These are phyloP conservation scores for Salix exigua DNA, from an alignment of 345 rosid species.

Conservation along the genomic window DNA sequence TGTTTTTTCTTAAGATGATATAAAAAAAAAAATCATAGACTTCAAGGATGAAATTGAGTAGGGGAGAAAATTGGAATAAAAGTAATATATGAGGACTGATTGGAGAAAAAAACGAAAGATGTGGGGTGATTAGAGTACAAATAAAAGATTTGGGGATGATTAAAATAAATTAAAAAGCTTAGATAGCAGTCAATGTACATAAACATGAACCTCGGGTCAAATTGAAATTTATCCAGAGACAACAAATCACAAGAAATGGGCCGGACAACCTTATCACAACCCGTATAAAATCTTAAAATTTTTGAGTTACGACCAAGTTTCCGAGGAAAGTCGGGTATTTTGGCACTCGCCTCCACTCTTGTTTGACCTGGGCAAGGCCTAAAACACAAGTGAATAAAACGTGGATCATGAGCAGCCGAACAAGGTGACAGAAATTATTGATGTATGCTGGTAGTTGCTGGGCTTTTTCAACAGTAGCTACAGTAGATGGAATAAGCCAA, in stretches of 20 bases:
- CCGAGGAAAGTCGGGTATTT: background rate
- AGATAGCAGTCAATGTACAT: too few relatives aligned
- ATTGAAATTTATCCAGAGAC: background rate
- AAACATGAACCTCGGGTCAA: too few relatives aligned
- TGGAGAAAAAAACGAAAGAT: too few relatives aligned
- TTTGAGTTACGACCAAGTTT: background rate
- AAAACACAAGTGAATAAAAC: background rate
- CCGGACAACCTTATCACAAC: background rate
- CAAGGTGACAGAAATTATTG: background rate
- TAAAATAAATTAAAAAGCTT: too few relatives aligned
- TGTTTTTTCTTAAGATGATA: too few relatives aligned
- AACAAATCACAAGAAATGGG: background rate
- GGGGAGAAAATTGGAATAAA: too few relatives aligned
- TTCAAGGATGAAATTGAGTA: too few relatives aligned
- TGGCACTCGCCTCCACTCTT: background rate
- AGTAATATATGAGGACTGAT: too few relatives aligned
- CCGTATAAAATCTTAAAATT: background rate
- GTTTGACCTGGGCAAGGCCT: background rate
- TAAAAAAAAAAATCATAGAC: too few relatives aligned
- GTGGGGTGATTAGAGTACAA: too few relatives aligned
- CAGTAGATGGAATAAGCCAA: slow-evolving; percentile 10
- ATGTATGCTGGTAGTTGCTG: slow-evolving; percentile 20
- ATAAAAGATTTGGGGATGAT: too few relatives aligned
- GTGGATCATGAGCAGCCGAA: background rate
- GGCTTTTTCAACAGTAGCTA: slow-evolving; percentile 22